Percentiles rank a stretch among this genome's conserved stretches.
phyloP scores from a whole-genome alignment of 2,329 filamentous ascomycete species.

The Helminthosporium solani region DNA sequence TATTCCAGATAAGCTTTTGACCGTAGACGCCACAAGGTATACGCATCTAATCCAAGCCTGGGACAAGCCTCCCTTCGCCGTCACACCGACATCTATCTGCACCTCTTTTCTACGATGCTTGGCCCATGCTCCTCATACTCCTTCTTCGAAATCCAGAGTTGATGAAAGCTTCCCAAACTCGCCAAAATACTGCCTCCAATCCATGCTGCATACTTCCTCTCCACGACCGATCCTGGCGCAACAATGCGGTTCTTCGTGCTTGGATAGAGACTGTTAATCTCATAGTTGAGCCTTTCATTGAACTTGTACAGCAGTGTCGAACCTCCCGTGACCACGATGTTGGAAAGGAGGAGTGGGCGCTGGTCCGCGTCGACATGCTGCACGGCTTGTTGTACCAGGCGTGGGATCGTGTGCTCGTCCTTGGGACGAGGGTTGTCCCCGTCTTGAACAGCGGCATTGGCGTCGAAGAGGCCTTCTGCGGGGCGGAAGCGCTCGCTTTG shows the following conservation, averaged over 20 bases:
- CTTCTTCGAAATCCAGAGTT: conserved; percentile 98
- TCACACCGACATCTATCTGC: conserved; percentile 66
- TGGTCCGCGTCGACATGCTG: conserved; percentile 85
- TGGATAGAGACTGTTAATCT: conserved; percentile 79
- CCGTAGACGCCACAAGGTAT: background rate
- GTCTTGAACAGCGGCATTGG: conserved; percentile 66
- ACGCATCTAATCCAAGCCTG: background rate
- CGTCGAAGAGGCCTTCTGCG: conserved; percentile 88
- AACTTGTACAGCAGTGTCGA: conserved; percentile 87
- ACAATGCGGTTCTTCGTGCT: conserved; percentile 85
- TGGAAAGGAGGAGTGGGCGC: conserved; percentile 76
- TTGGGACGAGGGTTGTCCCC: conserved; percentile 56
- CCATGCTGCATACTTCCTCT: conserved; percentile 91
- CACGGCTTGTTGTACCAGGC: conserved; percentile 76
- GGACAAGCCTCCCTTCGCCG: background rate
- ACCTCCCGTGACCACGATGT: conserved; percentile 90
- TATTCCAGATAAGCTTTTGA: background rate
- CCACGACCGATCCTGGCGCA: conserved; percentile 79
- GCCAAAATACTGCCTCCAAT: conserved; percentile 95
- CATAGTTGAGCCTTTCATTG: conserved; percentile 83
- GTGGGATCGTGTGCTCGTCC: conserved; percentile 77
- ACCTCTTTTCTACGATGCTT: conserved; percentile 91
- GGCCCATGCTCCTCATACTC: conserved; percentile 96
- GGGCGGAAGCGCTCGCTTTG: conserved; percentile 82
- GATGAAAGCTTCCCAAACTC: conserved; percentile 95